phyloP scores from a whole-genome alignment of 2,329 filamentous ascomycete species.

The Calonectria pteridis region DNA sequence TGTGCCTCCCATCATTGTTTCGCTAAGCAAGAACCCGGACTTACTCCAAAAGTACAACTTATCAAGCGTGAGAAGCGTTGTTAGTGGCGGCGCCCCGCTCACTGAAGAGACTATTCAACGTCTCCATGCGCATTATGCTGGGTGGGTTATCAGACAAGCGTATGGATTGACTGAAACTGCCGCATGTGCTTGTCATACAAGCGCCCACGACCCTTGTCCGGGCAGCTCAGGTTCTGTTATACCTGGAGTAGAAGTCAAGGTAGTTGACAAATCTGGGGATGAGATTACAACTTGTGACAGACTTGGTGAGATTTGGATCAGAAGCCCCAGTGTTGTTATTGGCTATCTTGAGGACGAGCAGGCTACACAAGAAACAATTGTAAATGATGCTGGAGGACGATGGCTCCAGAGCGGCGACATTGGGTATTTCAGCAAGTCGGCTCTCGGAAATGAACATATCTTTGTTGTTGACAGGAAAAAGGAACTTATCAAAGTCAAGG shows the following conservation, averaged over 20 bases:
- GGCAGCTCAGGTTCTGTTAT: neutral
- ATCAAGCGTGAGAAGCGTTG: neutral
- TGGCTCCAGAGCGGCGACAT: neutral
- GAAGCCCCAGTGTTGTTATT: neutral
- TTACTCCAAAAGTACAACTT: neutral
- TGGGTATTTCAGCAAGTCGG: neutral
- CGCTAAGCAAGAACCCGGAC: neutral
- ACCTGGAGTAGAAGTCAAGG: neutral
- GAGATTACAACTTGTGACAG: neutral
- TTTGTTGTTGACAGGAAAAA: neutral
- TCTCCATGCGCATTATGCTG: neutral
- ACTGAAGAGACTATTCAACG: neutral
- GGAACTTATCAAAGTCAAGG: neutral
- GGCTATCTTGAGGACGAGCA: neutral
- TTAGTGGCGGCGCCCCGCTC: neutral
- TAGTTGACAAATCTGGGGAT: neutral
- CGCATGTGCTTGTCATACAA: neutral
- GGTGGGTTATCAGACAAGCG: neutral
- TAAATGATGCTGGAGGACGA: neutral
- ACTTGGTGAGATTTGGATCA: neutral
- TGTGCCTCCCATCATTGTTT: neutral
- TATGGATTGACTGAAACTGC: neutral
- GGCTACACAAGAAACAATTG: neutral
- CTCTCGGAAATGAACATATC: neutral
- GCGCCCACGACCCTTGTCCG: neutral